These are phyloP conservation scores for Paecilomyces dactylethromorphus DNA, from an alignment of 2,329 filamentous ascomycete genomes.

Conservation along the genomic window DNA sequence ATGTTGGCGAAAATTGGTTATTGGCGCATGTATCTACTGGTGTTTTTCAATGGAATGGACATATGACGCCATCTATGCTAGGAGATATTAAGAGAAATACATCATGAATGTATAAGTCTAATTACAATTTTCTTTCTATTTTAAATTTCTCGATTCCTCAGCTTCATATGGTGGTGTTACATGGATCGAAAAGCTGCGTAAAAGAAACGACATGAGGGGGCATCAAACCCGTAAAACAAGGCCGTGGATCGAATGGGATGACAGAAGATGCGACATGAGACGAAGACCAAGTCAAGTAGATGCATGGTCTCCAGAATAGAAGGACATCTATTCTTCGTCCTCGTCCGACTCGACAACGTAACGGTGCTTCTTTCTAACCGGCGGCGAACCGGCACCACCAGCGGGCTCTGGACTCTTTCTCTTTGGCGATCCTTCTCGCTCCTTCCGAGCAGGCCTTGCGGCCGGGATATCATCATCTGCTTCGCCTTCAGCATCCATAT, in stretches of 20 bases:
- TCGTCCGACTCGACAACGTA: conserved; percentile 45
- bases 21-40: neutral
- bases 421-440: conserved; percentile 18
- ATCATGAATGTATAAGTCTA: neutral
- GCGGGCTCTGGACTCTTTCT: conserved; percentile 10
- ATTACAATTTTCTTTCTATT: neutral
- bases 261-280: neutral
- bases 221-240: neutral
- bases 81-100: neutral
- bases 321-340: conserved; percentile 27
- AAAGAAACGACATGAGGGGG: neutral
- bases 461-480: conserved; percentile 27
- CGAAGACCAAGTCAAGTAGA: neutral
- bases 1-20: neutral
- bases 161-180: neutral
- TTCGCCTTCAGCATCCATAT: conserved; percentile 41
- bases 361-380: conserved; percentile 39
- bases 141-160: neutral
- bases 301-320: neutral
- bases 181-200: neutral
- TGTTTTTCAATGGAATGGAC: neutral
- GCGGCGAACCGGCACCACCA: conserved; percentile 25
- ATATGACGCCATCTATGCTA: too few relatives aligned
- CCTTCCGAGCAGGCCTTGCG: conserved; percentile 18
- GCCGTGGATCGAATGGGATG: neutral